Conservation (phyloP, 306 rosid genomes). For the barrel medic (Medicago truncatula) region MtrunA17r5.0-ANR NC_053046.1:36513501-36514000, state of each 20-base stretch:
- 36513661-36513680: slow-evolving; percentile 22
- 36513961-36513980: not conserved
- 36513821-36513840: slow-evolving; percentile 53
- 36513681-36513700: not conserved
- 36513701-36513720: slow-evolving; percentile 37
- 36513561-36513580: slow-evolving; percentile 38
- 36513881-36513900: slow-evolving; percentile 35
- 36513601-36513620: slow-evolving; percentile 45
- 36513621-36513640: slow-evolving; percentile 25
- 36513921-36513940: slow-evolving; percentile 51
- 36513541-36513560: slow-evolving; percentile 34
- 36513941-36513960: slow-evolving; percentile 50
- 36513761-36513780: slow-evolving; percentile 66
- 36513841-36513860: slow-evolving; percentile 50
- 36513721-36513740: slow-evolving; percentile 51
- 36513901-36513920: slow-evolving; percentile 38
- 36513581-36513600: slow-evolving; percentile 21
- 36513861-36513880: slow-evolving; percentile 41
- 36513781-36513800: slow-evolving; percentile 44
- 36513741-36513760: slow-evolving; percentile 67
- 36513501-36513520: slow-evolving; percentile 31
- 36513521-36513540: slow-evolving; percentile 33
- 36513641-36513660: slow-evolving; percentile 42
- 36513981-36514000: not conserved
- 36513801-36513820: slow-evolving; percentile 74